phyloP scores from a whole-genome alignment of 1,139 yeast genomes.

The Geotrichum candidum region DNA sequence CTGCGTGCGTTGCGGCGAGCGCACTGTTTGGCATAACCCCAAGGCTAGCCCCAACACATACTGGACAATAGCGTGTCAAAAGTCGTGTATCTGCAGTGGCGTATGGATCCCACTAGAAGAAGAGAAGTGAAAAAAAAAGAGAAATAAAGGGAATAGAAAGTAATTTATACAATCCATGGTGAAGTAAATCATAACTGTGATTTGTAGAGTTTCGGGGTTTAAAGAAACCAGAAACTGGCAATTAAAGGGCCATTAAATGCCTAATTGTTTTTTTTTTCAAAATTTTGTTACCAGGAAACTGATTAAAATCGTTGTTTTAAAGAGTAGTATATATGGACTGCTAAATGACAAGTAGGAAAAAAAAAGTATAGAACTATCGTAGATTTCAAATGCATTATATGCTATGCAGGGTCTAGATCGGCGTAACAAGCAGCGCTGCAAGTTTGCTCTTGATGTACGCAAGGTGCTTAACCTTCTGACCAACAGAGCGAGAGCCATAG shows the following conservation, averaged over 20 bases:
- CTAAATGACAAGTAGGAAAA: not conserved
- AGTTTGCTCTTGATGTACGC: slow-evolving; percentile 10
- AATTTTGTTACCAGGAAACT: not conserved
- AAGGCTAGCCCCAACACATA: slow-evolving; percentile 39
- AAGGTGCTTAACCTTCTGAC: slow-evolving; percentile 12
- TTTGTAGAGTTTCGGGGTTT: not conserved
- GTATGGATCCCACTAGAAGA: slow-evolving; percentile 16
- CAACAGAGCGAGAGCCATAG: slow-evolving; percentile 5
- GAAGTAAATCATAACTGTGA: not conserved
- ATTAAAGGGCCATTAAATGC: not conserved
- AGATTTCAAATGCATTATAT: not conserved
- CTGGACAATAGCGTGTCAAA: slow-evolving; percentile 70
- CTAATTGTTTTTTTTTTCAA: not conserved
- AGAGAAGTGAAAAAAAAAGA: not conserved
- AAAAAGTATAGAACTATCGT: not conserved
- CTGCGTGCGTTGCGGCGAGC: slow-evolving; percentile 65
- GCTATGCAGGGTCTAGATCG: not conserved
- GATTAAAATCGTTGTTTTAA: too few species aligned
- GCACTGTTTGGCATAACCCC: slow-evolving; percentile 42
- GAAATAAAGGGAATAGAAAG: too few species aligned
- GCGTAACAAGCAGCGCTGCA: not conserved
- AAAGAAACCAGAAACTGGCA: not conserved
- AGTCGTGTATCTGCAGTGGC: slow-evolving; percentile 77
- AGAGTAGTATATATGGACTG: too few species aligned
- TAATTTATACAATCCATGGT: not conserved